phyloP scores from a whole-genome alignment of 2,329 filamentous ascomycete genomes.

The Fusarium guadeloupense region DNA sequence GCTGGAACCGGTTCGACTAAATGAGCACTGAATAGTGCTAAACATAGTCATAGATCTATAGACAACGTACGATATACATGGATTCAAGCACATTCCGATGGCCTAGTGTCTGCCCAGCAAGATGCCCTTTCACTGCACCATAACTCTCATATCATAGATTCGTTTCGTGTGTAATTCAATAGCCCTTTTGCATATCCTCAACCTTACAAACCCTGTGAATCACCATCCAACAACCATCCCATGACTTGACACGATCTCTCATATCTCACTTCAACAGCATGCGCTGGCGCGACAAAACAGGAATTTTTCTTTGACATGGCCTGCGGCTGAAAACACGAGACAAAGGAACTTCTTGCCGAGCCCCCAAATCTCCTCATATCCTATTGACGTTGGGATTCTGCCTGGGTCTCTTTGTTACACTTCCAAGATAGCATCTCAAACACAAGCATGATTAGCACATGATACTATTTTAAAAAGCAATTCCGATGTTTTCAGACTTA shows the following conservation, averaged over 20 bases:
- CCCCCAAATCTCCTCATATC: not conserved
- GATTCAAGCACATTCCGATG: no score
- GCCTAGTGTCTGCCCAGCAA: no score
- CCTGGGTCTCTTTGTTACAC: conserved; percentile 6
- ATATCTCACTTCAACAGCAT: not conserved
- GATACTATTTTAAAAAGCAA: no score
- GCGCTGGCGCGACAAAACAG: no score
- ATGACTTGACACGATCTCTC: not conserved
- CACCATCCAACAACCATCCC: not conserved
- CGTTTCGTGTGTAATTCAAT: no score
- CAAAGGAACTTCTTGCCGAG: not conserved
- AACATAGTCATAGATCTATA: no score
- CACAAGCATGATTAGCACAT: not conserved
- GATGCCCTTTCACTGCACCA: no score
- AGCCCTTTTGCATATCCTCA: not conserved
- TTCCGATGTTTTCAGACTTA: no score
- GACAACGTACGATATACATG: no score
- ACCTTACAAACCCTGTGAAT: not conserved
- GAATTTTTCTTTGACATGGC: not conserved
- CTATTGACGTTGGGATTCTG: not conserved
- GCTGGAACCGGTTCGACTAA: no score
- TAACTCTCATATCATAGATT: no score
- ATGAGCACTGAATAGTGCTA: no score
- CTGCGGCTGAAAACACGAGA: not conserved
- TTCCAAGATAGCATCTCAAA: conserved; percentile 1